Evolutionary conservation across 2,329 filamentous ascomycete species (phyloP).

Genomic region (Fusarium nurragi): DNA sequence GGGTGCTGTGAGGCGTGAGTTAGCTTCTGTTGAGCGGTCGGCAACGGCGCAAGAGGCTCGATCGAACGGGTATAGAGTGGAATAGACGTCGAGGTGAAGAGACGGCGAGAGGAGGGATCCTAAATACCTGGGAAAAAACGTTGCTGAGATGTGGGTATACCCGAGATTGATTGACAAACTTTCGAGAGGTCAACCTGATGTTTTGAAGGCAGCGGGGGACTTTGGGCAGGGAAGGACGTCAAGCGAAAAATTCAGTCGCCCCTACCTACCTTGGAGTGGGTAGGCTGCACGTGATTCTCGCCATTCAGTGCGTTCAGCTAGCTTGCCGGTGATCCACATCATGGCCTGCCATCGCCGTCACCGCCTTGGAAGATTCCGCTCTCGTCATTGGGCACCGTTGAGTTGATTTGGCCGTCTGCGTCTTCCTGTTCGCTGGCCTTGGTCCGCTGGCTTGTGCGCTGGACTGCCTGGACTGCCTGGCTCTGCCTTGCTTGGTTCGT

Average conservation of each 20-base stretch:
- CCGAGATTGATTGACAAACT: conserved; percentile 49
- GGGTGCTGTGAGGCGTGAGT: conserved; percentile 52
- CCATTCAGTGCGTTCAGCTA: conserved; percentile 25
- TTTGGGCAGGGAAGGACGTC: conserved; percentile 49
- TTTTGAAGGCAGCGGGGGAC: conserved; percentile 57
- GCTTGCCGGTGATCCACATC: conserved; percentile 26
- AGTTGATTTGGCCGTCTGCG: conserved; percentile 14
- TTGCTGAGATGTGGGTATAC: conserved; percentile 45
- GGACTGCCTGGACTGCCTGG: conserved; percentile 30
- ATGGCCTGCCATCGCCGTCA: conserved; percentile 37
- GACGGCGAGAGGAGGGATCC: conserved; percentile 28
- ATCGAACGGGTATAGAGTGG: conserved; percentile 14
- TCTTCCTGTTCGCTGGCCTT: conserved; percentile 25
- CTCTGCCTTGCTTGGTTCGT: neutral
- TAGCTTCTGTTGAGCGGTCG: conserved; percentile 43
- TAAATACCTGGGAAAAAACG: conserved; percentile 42
- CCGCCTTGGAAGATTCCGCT: conserved; percentile 41
- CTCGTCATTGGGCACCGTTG: conserved; percentile 36
- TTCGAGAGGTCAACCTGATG: conserved; percentile 51
- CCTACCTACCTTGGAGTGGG: conserved; percentile 38
- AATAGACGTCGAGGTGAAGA: conserved; percentile 23
- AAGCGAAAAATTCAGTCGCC: conserved; percentile 58
- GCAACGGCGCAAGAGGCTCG: conserved; percentile 25
- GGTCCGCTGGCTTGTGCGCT: conserved; percentile 18
- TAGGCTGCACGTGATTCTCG: conserved; percentile 49